phyloP scores from a whole-genome alignment of 257 asterid genomes.

The Solanum etuberosum region DNA sequence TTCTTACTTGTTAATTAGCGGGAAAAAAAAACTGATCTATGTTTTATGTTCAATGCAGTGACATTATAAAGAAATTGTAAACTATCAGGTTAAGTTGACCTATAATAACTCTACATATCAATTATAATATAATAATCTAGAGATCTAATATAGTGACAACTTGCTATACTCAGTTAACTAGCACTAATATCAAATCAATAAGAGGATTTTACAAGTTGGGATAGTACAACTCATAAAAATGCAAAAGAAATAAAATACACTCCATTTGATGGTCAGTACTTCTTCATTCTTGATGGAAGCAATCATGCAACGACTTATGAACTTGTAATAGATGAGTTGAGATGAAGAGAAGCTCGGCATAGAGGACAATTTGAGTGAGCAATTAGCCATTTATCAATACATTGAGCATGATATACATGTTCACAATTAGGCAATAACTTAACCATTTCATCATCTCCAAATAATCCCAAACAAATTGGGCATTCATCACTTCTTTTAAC shows the following conservation, averaged over 20 bases:
- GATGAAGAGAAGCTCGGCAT: constrained; percentile 11
- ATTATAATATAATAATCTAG: background rate
- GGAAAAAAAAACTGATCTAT: too few relatives aligned
- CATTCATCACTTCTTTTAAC: constrained; percentile 8
- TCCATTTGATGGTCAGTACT: background rate
- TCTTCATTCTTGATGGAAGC: background rate
- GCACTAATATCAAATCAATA: background rate
- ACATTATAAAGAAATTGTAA: background rate
- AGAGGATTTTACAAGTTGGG: background rate
- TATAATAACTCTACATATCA: background rate
- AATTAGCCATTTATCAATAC: constrained; percentile 16
- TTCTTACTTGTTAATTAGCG: background rate
- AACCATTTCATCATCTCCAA: constrained; percentile 8
- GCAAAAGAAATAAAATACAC: background rate
- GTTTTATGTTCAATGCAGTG: background rate
- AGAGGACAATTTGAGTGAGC: constrained; percentile 13
- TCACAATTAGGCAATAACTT: constrained; percentile 11
- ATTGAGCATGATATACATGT: constrained; percentile 12
- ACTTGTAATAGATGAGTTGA: background rate
- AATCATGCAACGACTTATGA: background rate
- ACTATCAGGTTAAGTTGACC: too few relatives aligned
- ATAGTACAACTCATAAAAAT: background rate
- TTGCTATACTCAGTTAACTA: background rate
- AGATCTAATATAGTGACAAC: background rate
- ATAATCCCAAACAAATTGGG: constrained; percentile 14